These are phyloP conservation scores for Ceratopteris richardii DNA, from an alignment of 75 land plant genomes.

Conservation along the genomic window DNA sequence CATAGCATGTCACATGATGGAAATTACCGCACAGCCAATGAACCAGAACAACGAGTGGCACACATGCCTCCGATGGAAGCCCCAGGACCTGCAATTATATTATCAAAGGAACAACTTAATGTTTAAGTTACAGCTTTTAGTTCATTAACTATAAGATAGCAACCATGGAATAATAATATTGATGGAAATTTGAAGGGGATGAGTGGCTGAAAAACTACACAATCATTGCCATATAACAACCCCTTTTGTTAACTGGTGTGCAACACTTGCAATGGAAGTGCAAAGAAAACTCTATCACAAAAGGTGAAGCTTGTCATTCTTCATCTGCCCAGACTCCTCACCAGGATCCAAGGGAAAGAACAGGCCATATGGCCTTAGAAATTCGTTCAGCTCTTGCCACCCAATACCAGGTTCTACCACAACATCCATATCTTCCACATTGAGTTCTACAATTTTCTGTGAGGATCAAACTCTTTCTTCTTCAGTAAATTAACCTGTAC, in stretches of 20 bases:
- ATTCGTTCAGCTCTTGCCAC: slow-evolving; percentile 96
- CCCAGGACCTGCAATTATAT: slow-evolving; percentile 72
- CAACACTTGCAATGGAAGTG: too few relatives aligned
- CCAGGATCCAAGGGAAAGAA: slow-evolving; percentile 99
- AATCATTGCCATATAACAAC: too few relatives aligned
- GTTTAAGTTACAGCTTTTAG: too few relatives aligned
- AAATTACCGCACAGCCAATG: slow-evolving; percentile 85
- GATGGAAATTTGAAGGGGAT: too few relatives aligned
- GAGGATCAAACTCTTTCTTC: background rate
- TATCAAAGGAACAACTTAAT: too few relatives aligned
- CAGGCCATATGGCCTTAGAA: slow-evolving; percentile 75
- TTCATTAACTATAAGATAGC: too few relatives aligned
- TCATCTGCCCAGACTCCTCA: slow-evolving; percentile 12
- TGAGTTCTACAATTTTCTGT: slow-evolving; percentile 65
- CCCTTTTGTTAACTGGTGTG: too few relatives aligned
- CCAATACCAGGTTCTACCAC: slow-evolving; percentile 98
- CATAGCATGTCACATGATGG: background rate
- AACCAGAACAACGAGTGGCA: slow-evolving; percentile 98
- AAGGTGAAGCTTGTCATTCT: too few relatives aligned
- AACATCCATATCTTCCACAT: slow-evolving; percentile 94
- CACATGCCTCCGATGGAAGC: slow-evolving; percentile 99
- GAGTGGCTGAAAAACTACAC: too few relatives aligned
- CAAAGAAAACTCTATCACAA: too few relatives aligned
- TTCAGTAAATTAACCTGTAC: background rate
- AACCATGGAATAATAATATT: too few relatives aligned